These are phyloP conservation scores for Kluyveromyces sp. DNA, from an alignment of 1,139 yeast species.

Conservation along the genomic window DNA sequence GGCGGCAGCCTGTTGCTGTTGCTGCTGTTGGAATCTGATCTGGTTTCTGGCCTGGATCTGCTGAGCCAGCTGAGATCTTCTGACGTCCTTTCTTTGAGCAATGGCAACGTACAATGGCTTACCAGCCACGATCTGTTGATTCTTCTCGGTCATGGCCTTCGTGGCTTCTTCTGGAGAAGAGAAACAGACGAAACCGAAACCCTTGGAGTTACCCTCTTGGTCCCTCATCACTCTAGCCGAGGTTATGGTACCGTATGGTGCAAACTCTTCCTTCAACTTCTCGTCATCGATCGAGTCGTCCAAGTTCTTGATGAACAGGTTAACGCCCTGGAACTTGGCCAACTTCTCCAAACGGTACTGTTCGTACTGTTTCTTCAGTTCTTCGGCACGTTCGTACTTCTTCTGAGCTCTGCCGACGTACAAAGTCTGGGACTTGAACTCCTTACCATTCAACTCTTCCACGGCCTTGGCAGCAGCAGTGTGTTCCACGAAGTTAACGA, in stretches of 20 bases:
- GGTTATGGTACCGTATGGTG: constrained; percentile 90
- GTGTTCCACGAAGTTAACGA: constrained; percentile 84
- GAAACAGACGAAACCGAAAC: constrained; percentile 98
- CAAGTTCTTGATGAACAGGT: constrained; percentile 92
- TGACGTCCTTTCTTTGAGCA: constrained; percentile 97
- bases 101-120: constrained; percentile 98
- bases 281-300: constrained; percentile 92
- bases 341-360: constrained; percentile 86
- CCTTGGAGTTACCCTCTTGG: constrained; percentile 91
- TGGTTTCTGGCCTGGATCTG: constrained; percentile 98
- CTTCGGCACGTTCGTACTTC: constrained; percentile 96
- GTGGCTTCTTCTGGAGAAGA: constrained; percentile 98
- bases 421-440: constrained; percentile 74
- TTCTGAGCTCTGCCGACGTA: constrained; percentile 99
- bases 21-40: constrained; percentile 93
- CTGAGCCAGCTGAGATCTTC: constrained; percentile 96
- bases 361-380: constrained; percentile 93
- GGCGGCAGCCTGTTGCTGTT: constrained; percentile 48
- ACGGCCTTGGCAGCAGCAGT: constrained; percentile 88
- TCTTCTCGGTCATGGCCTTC: constrained; percentile 97
- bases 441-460: constrained; percentile 84
- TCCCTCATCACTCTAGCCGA: constrained; percentile 96
- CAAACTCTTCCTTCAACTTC: constrained; percentile 83
- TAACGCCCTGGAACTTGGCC: constrained; percentile 95
- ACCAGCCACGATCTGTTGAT: constrained; percentile 91